Evolutionary conservation across 2,329 filamentous ascomycete species (phyloP).

Genomic region (Phaeosphaeriaceae sp.): DNA sequence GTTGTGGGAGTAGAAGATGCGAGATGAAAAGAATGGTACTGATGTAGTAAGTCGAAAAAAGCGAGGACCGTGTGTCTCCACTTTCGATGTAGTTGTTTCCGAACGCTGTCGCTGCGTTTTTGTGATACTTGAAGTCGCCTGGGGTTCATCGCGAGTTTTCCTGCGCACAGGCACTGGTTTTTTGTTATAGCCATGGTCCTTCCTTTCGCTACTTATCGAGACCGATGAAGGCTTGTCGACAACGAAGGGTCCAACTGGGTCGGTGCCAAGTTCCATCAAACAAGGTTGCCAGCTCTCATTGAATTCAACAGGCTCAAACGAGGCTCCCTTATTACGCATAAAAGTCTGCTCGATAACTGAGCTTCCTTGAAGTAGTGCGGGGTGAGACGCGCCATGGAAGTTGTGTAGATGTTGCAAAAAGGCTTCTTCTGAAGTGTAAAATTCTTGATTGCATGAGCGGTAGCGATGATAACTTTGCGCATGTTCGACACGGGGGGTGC

Average conservation of each 20-base stretch:
- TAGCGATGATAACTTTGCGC: constrained; percentile 43
- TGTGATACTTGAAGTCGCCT: constrained; percentile 2
- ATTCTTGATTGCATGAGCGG: constrained; percentile 41
- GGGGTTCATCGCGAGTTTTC: constrained; percentile 17
- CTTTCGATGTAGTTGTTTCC: constrained; percentile 18
- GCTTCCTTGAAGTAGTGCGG: constrained; percentile 31
- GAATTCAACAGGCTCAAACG: constrained; percentile 44
- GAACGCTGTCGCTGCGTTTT: constrained; percentile 30
- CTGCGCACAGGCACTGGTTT: constrained; percentile 20
- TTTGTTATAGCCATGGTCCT: constrained; percentile 8
- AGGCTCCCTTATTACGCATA: constrained; percentile 44
- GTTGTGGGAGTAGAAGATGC: constrained; percentile 42
- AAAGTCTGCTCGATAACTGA: constrained; percentile 43
- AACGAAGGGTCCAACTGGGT: constrained; percentile 30
- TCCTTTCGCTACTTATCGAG: constrained; percentile 6
- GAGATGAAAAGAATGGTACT: constrained; percentile 38
- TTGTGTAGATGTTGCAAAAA: constrained; percentile 45
- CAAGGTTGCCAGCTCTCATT: constrained; percentile 42
- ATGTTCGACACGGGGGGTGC: constrained; percentile 40
- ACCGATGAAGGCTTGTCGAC: constrained; percentile 14
- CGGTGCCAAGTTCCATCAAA: constrained; percentile 28
- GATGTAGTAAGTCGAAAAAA: constrained; percentile 43
- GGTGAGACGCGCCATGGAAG: constrained; percentile 39
- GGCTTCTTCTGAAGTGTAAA: constrained; percentile 42
- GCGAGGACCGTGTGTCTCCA: constrained; percentile 29